Conservation (phyloP, 371 early-diverging fungal genomes). For the Saksenaea oblongispora region DNA sequence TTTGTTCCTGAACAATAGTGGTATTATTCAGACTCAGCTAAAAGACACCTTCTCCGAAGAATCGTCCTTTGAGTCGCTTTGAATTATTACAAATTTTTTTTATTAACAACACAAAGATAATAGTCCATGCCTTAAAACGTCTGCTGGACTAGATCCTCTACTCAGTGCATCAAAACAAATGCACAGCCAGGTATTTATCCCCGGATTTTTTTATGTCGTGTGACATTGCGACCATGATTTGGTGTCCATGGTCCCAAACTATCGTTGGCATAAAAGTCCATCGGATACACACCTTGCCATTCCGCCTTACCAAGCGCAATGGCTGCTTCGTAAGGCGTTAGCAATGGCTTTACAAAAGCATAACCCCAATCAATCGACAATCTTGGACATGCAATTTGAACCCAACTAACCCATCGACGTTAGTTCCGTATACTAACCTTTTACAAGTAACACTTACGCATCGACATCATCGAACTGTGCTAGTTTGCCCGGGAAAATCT, state of each 20-base stretch:
- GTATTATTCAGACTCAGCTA: too few species aligned
- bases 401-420: constrained; percentile 63
- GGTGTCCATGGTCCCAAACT: constrained; percentile 95
- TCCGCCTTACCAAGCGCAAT: constrained; percentile 75
- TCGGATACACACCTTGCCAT: constrained; percentile 91
- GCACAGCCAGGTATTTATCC: too few species aligned
- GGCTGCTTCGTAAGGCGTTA: constrained; percentile 97
- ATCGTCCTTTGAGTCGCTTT: too few species aligned
- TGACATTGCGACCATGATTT: constrained; percentile 69
- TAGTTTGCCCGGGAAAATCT: constrained; percentile 92
- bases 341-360: constrained; percentile 91
- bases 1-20: not conserved
- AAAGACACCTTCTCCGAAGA: too few species aligned
- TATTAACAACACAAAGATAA: too few species aligned
- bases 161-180: too few species aligned
- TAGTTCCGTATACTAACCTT: not conserved
- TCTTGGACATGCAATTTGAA: constrained; percentile 98
- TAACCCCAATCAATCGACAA: constrained; percentile 99
- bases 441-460: constrained; percentile 49
- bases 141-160: too few species aligned
- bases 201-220: too few species aligned
- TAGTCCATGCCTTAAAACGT: too few species aligned
- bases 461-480: constrained; percentile 89
- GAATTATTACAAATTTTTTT: too few species aligned
- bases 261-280: constrained; percentile 96